Base-by-base conservation (phyloP, 306 rosid genomes). In the Herpetospermum pedunculosum region DNA sequence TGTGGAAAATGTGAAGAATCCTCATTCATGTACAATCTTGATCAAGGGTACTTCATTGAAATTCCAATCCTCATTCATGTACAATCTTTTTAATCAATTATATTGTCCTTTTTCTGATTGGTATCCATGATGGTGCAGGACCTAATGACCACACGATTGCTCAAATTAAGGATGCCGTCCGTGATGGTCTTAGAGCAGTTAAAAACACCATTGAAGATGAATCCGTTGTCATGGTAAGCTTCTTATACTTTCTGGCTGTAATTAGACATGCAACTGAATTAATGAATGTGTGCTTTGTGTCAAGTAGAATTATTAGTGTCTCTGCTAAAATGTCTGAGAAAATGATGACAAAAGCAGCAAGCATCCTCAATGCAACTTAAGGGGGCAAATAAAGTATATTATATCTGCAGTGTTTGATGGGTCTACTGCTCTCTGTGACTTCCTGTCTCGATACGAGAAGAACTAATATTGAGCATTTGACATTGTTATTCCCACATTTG, bases 61-160 rank as follows among this genome's bases (percentile, higher is more conserved):
- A 16, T 43, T 50, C 29, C 43, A 71, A 9, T 47, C 19, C 44
- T 49, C 59, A 32, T n/a, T 72, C 71, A 19, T 23, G 19, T 23
- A 13, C 29, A 64, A 48, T 72, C 11, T n/a, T 4, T 12, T 29
- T 72, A n/a, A 41, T 68, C 21, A 25, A 26, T 44, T 6, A 4
- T 69, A 88, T 79, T 93, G 96, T 91, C 80, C 68, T 70, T 44
- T 70, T 74, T 50, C 59, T 82, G 41, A 19, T 65, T 79, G 59
- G 23, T 46, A 26, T 73, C 18, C 58, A 14, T 80, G 18, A 55
- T 84, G 70, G 63, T 77, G 78, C 87, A 94, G 99, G 99, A 79
- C 99, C 99, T 43, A 94, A 94, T 78, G 97, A 94, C 82, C 99
- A 94, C 78, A 94, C 97, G 5, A 94, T 94, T 69, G 97, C 99